phyloP scores from a whole-genome alignment of 306 rosid species.

The Vigna nakashimae region DNA sequence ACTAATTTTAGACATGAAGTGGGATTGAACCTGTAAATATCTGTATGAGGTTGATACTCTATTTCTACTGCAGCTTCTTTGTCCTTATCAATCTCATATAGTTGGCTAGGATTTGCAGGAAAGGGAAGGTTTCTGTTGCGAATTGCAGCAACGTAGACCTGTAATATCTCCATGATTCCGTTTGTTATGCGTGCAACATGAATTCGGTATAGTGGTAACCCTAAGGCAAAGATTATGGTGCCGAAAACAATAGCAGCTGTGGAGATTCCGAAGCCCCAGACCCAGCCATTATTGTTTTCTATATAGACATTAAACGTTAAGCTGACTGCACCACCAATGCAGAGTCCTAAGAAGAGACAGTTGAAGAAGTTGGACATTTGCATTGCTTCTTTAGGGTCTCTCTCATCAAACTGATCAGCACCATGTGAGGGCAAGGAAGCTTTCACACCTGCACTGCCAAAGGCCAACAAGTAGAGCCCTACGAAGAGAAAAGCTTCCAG shows the following conservation, averaged over 20 bases:
- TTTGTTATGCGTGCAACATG: slow-evolving; percentile 59
- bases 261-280: slow-evolving; percentile 76
- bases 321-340: slow-evolving; percentile 75
- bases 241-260: slow-evolving; percentile 60
- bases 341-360: slow-evolving; percentile 60
- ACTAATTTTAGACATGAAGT: background rate
- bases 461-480: slow-evolving; percentile 66
- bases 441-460: slow-evolving; percentile 69
- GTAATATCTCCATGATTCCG: slow-evolving; percentile 57
- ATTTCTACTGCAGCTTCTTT: slow-evolving; percentile 63
- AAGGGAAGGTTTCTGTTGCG: slow-evolving; percentile 77
- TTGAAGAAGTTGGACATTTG: slow-evolving; percentile 86
- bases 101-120: slow-evolving; percentile 61
- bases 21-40: slow-evolving; percentile 60
- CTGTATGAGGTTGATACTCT: slow-evolving; percentile 75
- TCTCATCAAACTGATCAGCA: slow-evolving; percentile 86
- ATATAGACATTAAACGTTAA: slow-evolving; percentile 70
- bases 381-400: slow-evolving; percentile 72
- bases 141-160: slow-evolving; percentile 86
- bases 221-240: slow-evolving; percentile 53
- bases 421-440: slow-evolving; percentile 92
- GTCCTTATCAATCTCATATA: slow-evolving; percentile 69
- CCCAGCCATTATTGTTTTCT: slow-evolving; percentile 80
- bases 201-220: slow-evolving; percentile 76
- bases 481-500: slow-evolving; percentile 61